Conservation (phyloP, 148 eudicot genomes). For the Rhododendron ovatum region DNA sequence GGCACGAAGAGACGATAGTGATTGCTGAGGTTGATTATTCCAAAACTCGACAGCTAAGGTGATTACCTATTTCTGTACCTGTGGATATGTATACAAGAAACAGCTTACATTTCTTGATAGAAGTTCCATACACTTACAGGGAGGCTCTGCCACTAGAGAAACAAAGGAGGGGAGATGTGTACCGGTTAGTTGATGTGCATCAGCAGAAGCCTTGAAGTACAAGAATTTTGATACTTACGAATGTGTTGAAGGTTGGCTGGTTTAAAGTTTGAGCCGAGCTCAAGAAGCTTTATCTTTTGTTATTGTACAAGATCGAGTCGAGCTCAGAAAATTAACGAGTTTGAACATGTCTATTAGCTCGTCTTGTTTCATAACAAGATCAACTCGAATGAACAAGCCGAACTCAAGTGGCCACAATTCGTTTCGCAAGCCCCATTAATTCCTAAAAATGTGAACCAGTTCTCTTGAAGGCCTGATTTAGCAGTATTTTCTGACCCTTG, state of each 20-base stretch:
- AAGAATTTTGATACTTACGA: neutral
- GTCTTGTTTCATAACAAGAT: neutral
- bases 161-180: constrained; percentile 52
- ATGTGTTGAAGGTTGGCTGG: neutral
- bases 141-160: constrained; percentile 37
- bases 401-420: too few relatives aligned
- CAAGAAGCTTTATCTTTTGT: neutral
- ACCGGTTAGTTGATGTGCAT: constrained; percentile 46
- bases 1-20: constrained; percentile 44
- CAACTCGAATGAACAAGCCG: too few relatives aligned
- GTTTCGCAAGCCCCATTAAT: neutral
- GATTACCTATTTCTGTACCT: neutral
- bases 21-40: constrained; percentile 56
- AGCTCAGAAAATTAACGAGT: neutral
- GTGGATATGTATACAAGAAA: neutral
- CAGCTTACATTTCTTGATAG: neutral
- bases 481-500: neutral
- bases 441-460: neutral
- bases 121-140: constrained; percentile 20
- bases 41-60: constrained; percentile 42
- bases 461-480: neutral
- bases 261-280: neutral
- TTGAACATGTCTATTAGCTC: neutral
- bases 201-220: constrained; percentile 13
- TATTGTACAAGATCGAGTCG: neutral